These are phyloP conservation scores for Rhodotorula kratochvilovae DNA, from an alignment of 768 basidiomycete genomes.

Conservation along the genomic window DNA sequence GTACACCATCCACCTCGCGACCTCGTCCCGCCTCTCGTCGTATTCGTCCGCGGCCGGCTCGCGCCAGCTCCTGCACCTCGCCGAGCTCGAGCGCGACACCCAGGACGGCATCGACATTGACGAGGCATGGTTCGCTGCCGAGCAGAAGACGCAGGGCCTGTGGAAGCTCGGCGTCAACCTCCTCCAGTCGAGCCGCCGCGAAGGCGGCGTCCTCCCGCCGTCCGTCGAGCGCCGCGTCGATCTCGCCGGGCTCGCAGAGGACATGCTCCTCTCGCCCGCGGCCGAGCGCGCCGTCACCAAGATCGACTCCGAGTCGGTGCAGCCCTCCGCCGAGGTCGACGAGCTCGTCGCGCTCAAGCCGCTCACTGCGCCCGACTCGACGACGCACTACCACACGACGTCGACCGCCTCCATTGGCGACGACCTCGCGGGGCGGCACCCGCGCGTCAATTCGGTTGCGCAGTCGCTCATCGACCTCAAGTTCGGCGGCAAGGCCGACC, in stretches of 20 bases:
- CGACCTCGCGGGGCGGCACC: neutral
- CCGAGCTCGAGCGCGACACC: conserved; percentile 8
- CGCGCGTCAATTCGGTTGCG: conserved; percentile 22
- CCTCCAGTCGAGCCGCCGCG: conserved; percentile 1
- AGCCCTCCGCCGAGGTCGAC: conserved; percentile 14
- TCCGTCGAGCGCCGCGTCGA: conserved; percentile 32
- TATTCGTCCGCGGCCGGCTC: conserved; percentile 23
- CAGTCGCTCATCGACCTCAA: conserved; percentile 38
- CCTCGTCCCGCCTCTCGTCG: conserved; percentile 29
- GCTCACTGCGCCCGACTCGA: conserved; percentile 30
- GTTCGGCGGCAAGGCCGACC: conserved; percentile 28
- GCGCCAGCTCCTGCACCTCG: conserved; percentile 25
- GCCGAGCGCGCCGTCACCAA: conserved; percentile 22
- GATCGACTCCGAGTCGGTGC: conserved; percentile 16
- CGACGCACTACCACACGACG: conserved; percentile 34
- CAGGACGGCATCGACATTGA: conserved; percentile 7
- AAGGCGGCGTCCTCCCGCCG: conserved; percentile 7
- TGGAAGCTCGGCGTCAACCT: conserved; percentile 34
- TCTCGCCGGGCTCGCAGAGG: conserved; percentile 16
- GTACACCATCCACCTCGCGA: conserved; percentile 37
- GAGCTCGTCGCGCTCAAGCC: conserved; percentile 26
- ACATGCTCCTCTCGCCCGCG: conserved; percentile 23
- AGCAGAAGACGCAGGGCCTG: conserved; percentile 33
- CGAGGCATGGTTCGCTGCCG: conserved; percentile 24
- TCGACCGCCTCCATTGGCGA: neutral